Conservation (phyloP, 352 stramenopile species). For the Phytophthora lateralis region DNA sequence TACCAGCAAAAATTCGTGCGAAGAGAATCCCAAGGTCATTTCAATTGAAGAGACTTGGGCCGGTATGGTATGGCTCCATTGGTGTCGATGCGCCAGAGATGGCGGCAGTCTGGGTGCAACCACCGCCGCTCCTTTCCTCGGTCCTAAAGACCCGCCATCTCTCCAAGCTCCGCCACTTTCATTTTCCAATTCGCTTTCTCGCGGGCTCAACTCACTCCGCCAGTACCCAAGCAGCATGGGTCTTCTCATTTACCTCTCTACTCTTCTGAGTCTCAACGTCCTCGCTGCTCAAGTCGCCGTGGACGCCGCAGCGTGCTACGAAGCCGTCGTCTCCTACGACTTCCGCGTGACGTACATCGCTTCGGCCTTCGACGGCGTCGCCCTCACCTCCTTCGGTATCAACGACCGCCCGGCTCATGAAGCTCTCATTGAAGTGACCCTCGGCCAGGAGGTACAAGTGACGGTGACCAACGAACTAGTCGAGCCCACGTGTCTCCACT, state of each 20-base stretch:
- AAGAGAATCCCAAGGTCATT: neutral
- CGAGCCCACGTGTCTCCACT: slow-evolving; percentile 30
- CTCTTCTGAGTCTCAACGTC: neutral
- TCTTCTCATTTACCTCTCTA: neutral
- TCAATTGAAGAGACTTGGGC: slow-evolving; percentile 1
- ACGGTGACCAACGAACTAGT: slow-evolving; percentile 25
- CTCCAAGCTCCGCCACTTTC: neutral
- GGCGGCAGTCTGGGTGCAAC: slow-evolving; percentile 1
- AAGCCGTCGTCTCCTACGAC: slow-evolving; percentile 17
- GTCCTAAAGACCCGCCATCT: neutral
- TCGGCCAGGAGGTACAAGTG: slow-evolving; percentile 29
- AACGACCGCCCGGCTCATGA: slow-evolving; percentile 23
- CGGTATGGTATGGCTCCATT: neutral
- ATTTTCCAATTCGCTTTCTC: slow-evolving; percentile 1
- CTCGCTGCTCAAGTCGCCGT: neutral
- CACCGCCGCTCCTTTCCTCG: slow-evolving; percentile 1
- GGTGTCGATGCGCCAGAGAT: neutral
- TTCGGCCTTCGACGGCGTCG: slow-evolving; percentile 29
- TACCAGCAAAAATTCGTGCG: slow-evolving; percentile 17
- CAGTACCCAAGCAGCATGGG: neutral
- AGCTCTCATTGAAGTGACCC: slow-evolving; percentile 19
- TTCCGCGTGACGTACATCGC: slow-evolving; percentile 18
- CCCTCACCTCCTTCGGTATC: slow-evolving; percentile 21
- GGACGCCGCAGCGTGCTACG: slow-evolving; percentile 7
- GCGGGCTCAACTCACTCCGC: too few relatives aligned